A percentile compares a stretch with the other conserved stretches of the same genome.
phyloP scores from a whole-genome alignment of 257 asterid genomes.

The Primulina tabacum region DNA sequence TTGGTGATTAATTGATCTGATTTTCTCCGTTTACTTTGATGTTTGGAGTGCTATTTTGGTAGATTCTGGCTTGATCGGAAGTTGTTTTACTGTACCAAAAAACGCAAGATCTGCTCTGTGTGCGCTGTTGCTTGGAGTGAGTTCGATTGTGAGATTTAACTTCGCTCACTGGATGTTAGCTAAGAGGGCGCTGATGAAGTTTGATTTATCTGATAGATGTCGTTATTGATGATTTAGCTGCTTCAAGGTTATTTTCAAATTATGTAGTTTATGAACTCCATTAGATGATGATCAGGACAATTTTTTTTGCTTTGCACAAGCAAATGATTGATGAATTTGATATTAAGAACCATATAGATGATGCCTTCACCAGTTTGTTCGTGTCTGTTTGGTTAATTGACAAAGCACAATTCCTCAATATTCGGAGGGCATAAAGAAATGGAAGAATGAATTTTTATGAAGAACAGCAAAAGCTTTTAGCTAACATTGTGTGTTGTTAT shows the following conservation, averaged over 20 bases:
- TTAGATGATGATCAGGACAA: background rate
- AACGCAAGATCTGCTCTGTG: too few species aligned
- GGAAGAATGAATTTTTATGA: background rate
- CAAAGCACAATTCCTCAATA: background rate
- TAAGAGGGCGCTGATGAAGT: too few species aligned
- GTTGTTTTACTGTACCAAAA: too few species aligned
- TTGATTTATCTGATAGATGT: too few species aligned
- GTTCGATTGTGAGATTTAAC: too few species aligned
- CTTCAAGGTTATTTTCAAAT: constrained; percentile 4
- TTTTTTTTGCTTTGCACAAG: background rate
- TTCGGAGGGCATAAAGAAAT: background rate
- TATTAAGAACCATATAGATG: background rate
- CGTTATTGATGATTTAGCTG: background rate
- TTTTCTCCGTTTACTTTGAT: background rate
- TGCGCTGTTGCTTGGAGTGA: too few species aligned
- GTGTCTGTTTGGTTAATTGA: background rate
- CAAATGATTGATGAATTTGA: background rate
- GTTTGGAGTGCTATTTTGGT: too few species aligned
- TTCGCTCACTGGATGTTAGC: too few species aligned
- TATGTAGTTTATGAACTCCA: constrained; percentile 4
- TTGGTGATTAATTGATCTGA: constrained; percentile 24
- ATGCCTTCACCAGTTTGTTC: background rate
- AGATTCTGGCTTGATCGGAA: too few species aligned
- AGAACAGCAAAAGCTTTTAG: background rate
- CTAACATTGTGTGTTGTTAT: background rate